Evolutionary conservation across 352 stramenopile species (phyloP).

Genomic region (Halophytophthora polymorphica): DNA sequence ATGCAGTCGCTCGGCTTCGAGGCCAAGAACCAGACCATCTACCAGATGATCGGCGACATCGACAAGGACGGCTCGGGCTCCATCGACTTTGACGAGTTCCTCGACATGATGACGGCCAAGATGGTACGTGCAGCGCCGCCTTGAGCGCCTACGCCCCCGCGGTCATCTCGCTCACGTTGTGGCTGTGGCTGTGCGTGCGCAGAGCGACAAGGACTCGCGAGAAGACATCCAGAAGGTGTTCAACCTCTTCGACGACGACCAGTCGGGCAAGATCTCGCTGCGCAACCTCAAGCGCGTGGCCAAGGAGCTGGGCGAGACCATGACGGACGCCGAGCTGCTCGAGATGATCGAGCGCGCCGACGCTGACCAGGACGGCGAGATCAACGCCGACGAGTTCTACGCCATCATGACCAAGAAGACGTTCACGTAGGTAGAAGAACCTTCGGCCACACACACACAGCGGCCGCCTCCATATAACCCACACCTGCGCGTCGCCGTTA

Average conservation of each 20-base stretch:
- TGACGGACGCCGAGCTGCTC: constrained; percentile 98
- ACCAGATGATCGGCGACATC: constrained; percentile 97
- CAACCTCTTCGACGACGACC: constrained; percentile 97
- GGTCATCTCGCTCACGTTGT: too few species aligned
- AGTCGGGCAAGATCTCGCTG: constrained; percentile 96
- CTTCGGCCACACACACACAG: constrained; percentile 17
- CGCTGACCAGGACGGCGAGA: constrained; percentile 94
- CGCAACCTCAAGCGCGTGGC: constrained; percentile 97
- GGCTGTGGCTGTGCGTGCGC: constrained; percentile 2
- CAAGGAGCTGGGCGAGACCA: constrained; percentile 98
- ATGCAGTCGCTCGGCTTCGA: constrained; percentile 97
- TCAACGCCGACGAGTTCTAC: constrained; percentile 97
- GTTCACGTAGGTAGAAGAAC: constrained; percentile 71
- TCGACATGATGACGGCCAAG: constrained; percentile 96
- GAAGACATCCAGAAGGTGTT: constrained; percentile 98
- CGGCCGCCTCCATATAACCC: constrained; percentile 11
- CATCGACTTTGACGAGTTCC: constrained; percentile 97
- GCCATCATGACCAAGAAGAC: constrained; percentile 98
- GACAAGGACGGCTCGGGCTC: constrained; percentile 95
- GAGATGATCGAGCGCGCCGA: constrained; percentile 99
- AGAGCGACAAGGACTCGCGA: constrained; percentile 93
- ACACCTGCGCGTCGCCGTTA: background rate
- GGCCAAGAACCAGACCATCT: constrained; percentile 97
- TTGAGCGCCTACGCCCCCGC: too few species aligned
- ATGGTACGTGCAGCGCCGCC: constrained; percentile 69